These are phyloP conservation scores for Neonectria punicea DNA, from an alignment of 2,329 filamentous ascomycete genomes.

Conservation along the genomic window DNA sequence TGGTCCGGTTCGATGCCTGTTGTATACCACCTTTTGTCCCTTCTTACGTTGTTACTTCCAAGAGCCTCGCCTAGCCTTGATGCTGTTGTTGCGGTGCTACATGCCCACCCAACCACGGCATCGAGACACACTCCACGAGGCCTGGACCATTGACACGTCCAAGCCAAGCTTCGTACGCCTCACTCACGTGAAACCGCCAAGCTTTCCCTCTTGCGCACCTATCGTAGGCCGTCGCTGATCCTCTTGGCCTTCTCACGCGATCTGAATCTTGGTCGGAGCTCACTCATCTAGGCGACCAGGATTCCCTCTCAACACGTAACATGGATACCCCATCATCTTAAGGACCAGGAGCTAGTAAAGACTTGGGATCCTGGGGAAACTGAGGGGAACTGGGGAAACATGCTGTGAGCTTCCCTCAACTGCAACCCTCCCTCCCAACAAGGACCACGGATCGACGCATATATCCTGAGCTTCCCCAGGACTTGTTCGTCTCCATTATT, in stretches of 20 bases:
- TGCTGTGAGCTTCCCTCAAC: not conserved
- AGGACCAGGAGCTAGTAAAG: not conserved
- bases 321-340: not conserved
- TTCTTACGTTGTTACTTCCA: too few relatives aligned
- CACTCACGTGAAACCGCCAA: not conserved
- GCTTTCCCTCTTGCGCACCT: conserved; percentile 14
- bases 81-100: not conserved
- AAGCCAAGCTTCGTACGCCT: not conserved
- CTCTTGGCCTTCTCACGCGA: not conserved
- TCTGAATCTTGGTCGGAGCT: not conserved
- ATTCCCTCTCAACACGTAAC: not conserved
- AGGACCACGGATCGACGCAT: not conserved
- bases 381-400: not conserved
- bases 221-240: not conserved
- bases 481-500: not conserved
- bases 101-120: not conserved
- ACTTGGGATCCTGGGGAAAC: not conserved
- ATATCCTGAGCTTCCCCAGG: not conserved
- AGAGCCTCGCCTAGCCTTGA: too few relatives aligned
- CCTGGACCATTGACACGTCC: not conserved
- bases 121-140: not conserved
- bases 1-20: too few relatives aligned
- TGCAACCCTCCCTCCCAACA: not conserved
- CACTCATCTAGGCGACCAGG: not conserved
- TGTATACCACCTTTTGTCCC: too few relatives aligned